Conservation (phyloP, 148 eudicot genomes). For the Selenicereus undatus region DNA sequence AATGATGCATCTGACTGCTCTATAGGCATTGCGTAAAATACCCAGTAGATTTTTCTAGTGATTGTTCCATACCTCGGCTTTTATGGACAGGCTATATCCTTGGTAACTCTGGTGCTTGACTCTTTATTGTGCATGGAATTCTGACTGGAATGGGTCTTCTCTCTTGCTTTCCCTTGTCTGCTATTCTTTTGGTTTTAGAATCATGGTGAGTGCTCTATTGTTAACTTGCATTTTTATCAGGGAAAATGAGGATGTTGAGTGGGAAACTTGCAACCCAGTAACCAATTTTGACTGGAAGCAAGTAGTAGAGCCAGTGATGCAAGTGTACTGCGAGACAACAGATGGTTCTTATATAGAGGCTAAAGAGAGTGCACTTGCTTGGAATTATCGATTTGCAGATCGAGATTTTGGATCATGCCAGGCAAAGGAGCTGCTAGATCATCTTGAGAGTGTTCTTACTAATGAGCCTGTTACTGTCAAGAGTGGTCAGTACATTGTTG, state of each 20-base stretch:
- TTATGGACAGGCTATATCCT: not conserved
- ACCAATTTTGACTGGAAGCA: slow-evolving; percentile 70
- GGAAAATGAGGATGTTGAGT: slow-evolving; percentile 40
- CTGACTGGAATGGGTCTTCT: not conserved
- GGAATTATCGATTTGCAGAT: slow-evolving; percentile 67
- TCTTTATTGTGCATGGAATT: not conserved
- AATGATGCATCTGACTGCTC: no score
- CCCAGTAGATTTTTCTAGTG: not conserved
- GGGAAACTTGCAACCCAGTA: slow-evolving; percentile 55
- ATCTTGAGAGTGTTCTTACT: slow-evolving; percentile 74
- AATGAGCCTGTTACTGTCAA: slow-evolving; percentile 80
- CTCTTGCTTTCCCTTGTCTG: not conserved
- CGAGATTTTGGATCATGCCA: slow-evolving; percentile 73
- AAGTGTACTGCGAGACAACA: slow-evolving; percentile 61
- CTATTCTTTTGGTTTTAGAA: not conserved
- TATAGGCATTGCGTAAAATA: not conserved
- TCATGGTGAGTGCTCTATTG: not conserved
- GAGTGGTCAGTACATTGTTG: slow-evolving; percentile 67
- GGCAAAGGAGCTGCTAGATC: slow-evolving; percentile 73
- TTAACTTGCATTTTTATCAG: slow-evolving; percentile 28
- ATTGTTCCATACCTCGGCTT: not conserved
- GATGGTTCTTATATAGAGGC: slow-evolving; percentile 71
- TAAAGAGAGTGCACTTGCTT: slow-evolving; percentile 67
- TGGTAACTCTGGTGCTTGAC: no score
- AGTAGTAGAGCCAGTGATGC: slow-evolving; percentile 76